Evolutionary conservation across 768 basidiomycete genomes (phyloP), one percentile per base, ranked within the genome.

Genomic region (Psilocybe cyanescens): DNA sequence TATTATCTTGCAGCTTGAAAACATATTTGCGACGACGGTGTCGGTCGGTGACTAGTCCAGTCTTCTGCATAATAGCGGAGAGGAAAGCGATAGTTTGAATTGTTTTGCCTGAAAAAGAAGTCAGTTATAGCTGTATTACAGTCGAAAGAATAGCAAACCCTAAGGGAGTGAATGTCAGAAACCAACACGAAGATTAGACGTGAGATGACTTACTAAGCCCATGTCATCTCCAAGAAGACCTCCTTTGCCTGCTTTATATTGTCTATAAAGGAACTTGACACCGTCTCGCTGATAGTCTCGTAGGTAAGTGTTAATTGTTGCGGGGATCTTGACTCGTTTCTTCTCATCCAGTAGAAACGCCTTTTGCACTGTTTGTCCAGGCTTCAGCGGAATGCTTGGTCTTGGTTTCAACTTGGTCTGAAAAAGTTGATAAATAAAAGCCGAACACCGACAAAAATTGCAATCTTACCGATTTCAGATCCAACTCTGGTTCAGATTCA

Each of bases 221-320:
- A 99, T 99, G 69, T 99, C 97, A 71, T 99, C 97, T 4, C 97
- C 97, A 3, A 99, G 81, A 9, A 98, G 71, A 0, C 90, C 96
- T 0, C 97, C 97, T 47, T 80, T 78, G 0, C 81, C 83, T 65
- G 88, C 77, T 30, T 79, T 74, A 70, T 90, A 97, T 49, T 88
- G 82, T 12, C 83, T 78, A 75, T 85, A 97, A 52, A 98, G 83
- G 74, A 98, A 98, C 45, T 79, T 73, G 11, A 91, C 85, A 7
- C 97, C 97, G 9, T 95, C 89, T 35, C 94, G 82, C 69, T 99
- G 97, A 68, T 99, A 99, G 35, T 88, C 86, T 57, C 96, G 88
- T n/a, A 98, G 79, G 71, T 89, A 93, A 0, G 88, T 87, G 72
- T 96, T 97, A 67, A 97, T 89, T 3, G 87, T 73, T 6, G 78